phyloP scores from a whole-genome alignment of 2,329 filamentous ascomycete species.

The Neofusicoccum ribis region DNA sequence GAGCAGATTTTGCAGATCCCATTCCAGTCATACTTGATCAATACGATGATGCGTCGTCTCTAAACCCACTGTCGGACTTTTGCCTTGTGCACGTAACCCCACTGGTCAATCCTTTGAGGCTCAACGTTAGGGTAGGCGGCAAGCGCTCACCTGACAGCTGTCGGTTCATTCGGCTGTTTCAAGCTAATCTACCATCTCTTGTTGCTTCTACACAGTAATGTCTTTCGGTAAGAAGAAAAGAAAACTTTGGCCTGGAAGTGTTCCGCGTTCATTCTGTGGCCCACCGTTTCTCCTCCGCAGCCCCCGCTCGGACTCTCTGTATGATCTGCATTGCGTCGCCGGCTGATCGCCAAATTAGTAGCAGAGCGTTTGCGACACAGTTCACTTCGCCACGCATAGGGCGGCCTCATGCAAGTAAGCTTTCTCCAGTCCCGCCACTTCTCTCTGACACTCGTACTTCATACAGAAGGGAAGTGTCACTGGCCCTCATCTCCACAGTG shows the following conservation, averaged over 20 bases:
- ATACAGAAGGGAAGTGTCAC: background rate
- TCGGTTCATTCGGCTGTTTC: background rate
- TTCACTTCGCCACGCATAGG: background rate
- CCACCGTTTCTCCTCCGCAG: background rate
- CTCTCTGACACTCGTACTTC: background rate
- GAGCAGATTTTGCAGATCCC: background rate
- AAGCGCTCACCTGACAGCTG: background rate
- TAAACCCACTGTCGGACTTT: background rate
- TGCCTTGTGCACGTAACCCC: background rate
- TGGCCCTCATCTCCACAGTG: background rate
- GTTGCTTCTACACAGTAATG: background rate
- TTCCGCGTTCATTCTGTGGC: background rate
- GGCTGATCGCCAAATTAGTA: background rate
- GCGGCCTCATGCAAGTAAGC: slow-evolving; percentile 11
- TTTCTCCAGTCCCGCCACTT: background rate
- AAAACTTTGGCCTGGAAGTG: background rate
- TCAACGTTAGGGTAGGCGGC: slow-evolving; percentile 1
- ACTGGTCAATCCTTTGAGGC: background rate
- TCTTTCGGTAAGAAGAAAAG: background rate
- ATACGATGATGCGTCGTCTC: background rate
- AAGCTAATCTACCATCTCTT: background rate
- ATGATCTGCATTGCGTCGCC: background rate
- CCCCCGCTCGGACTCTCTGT: background rate
- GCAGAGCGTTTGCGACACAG: no score
- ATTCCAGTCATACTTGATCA: background rate